Base-by-base conservation (phyloP, 805 yeast genomes). In the Myxozyma neglecta region DNA sequence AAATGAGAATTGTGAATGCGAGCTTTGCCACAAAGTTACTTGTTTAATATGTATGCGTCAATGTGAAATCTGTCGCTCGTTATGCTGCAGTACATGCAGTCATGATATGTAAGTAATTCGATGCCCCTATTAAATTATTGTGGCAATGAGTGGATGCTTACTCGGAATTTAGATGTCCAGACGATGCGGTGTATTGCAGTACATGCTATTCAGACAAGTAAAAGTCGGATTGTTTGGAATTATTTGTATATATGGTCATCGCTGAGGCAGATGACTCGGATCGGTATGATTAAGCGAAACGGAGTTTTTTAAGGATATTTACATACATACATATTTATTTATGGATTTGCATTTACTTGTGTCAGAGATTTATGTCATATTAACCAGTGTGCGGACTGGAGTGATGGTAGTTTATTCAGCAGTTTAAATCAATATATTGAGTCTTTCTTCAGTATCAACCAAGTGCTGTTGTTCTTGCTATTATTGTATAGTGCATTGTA, bases 31-130 rank as follows among this genome's bases (percentile, higher is more conserved):
- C 9, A 57, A 50, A 10, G 37, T 50, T n/a, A 64, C 67, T 1
- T 64, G 67, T 42, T 9, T 64, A 14, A 46, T 64, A 14, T 64
- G 67, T 40, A 61, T 62, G 60, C 59, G 67, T 10, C 67, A 64
- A 34, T 64, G 67, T 46, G 59, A 55, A 11, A 44, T 44, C 29
- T 64, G 67, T 53, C 62, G 66, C 13, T 44, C 67, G 16, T 35
- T 64, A 10, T 62, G 67, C 53, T 64, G 67, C 46, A 57, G 67
- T 16, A 35, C 37, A n/a, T 64, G 67, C 54, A 53, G 65, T 35
- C 53, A 55, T 37, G 66, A 64, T 16, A 42, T 40, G 67, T 64
- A 51, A 36, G 66, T 49, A 16, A 10, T n/a, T 24, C 35, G 35
- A 40, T 40, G n/a, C 44, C 44, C 44, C 29, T n/a, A 44, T n/a